A percentile compares a stretch with the other conserved stretches of the same genome.
These are phyloP conservation scores for Calocera cornea DNA, from an alignment of 768 basidiomycete genomes.

Conservation along the genomic window DNA sequence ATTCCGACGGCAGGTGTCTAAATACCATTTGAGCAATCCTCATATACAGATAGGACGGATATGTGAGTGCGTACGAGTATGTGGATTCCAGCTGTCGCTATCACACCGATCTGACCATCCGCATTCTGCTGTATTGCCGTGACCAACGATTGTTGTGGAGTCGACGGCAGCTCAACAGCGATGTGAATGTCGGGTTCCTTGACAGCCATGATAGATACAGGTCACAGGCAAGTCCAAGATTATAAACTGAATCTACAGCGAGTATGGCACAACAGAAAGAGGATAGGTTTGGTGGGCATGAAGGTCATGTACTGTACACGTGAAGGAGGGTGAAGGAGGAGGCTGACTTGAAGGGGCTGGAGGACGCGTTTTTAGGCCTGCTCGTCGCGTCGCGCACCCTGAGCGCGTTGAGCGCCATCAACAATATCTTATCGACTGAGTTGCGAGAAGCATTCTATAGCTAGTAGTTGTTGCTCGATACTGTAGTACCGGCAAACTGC, in stretches of 20 bases:
- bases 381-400: neutral
- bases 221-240: neutral
- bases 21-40: constrained; percentile 5
- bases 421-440: neutral
- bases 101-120: constrained; percentile 56
- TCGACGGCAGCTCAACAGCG: constrained; percentile 27
- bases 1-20: constrained; percentile 68
- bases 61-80: constrained; percentile 38
- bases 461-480: no score
- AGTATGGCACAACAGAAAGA: neutral
- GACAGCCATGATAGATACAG: neutral
- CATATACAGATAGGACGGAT: neutral
- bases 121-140: constrained; percentile 59
- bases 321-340: neutral
- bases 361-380: neutral
- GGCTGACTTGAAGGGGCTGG: neutral
- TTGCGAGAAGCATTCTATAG: no score
- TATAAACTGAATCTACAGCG: neutral
- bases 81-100: constrained; percentile 53
- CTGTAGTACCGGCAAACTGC: no score
- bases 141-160: constrained; percentile 45
- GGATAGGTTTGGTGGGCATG: no score
- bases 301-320: no score
- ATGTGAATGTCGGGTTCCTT: constrained; percentile 23
- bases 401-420: neutral